Conservation (phyloP, 495 filamentous ascomycete genomes). For the Aspergillus mulundensis region DNA sequence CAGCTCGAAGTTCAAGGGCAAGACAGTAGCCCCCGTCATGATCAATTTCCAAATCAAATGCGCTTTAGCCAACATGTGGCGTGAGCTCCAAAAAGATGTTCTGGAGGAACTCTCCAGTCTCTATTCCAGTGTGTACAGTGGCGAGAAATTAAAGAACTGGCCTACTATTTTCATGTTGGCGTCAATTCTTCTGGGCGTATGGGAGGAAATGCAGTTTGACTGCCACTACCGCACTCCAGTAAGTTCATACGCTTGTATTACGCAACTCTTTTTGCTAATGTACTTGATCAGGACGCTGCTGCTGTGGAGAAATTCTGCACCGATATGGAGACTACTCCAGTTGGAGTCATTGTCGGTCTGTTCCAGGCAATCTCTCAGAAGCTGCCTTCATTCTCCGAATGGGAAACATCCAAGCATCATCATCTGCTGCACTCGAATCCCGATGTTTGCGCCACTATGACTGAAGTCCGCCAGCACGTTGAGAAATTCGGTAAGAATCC, state of each 20-base stretch:
- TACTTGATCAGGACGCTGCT: slow-evolving; percentile 52
- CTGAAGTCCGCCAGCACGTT: slow-evolving; percentile 83
- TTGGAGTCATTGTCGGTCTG: slow-evolving; percentile 88
- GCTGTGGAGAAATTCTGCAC: slow-evolving; percentile 87
- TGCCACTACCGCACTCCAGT: slow-evolving; percentile 82
- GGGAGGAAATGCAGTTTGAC: slow-evolving; percentile 98
- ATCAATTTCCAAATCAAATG: slow-evolving; percentile 98
- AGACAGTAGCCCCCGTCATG: slow-evolving; percentile 89
- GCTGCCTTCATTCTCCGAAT: slow-evolving; percentile 81
- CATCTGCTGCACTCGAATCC: slow-evolving; percentile 81
- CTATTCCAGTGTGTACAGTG: slow-evolving; percentile 90
- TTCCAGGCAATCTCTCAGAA: slow-evolving; percentile 97
- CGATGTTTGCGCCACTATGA: slow-evolving; percentile 90
- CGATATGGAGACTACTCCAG: slow-evolving; percentile 91
- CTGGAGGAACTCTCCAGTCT: slow-evolving; percentile 84
- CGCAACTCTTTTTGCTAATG: background rate
- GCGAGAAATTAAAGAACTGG: slow-evolving; percentile 94
- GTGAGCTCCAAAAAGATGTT: slow-evolving; percentile 89
- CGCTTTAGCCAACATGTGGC: slow-evolving; percentile 93
- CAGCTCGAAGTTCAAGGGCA: slow-evolving; percentile 75
- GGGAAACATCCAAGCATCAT: slow-evolving; percentile 85
- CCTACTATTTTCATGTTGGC: slow-evolving; percentile 95
- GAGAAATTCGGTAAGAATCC: slow-evolving; percentile 69
- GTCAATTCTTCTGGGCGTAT: slow-evolving; percentile 82
- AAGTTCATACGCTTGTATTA: slow-evolving; percentile 9